Evolutionary conservation across 164 flowering plant genomes (phyloP).

Genomic region (Macadamia integrifolia): DNA sequence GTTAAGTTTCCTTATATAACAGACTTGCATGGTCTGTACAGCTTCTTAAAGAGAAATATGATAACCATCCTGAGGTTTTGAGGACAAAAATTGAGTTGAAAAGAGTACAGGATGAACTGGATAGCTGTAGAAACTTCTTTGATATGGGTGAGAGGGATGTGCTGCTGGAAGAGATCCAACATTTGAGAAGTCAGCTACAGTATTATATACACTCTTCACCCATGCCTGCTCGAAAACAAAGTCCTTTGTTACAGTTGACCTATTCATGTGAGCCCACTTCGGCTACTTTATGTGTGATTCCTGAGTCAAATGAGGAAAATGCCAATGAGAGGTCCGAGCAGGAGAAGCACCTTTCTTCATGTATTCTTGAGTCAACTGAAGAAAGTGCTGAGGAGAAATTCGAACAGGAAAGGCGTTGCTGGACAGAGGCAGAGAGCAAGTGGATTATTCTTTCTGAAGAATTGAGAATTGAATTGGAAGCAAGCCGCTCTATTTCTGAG

Average conservation of each 20-base stretch:
- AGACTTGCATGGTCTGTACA: slow-evolving; percentile 23
- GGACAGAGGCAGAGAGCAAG: slow-evolving; percentile 83
- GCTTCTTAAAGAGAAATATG: slow-evolving; percentile 82
- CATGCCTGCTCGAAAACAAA: slow-evolving; percentile 31
- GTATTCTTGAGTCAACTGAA: slow-evolving; percentile 13
- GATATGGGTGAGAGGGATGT: slow-evolving; percentile 92
- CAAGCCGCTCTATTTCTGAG: slow-evolving; percentile 44
- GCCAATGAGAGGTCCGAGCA: not conserved
- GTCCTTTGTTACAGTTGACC: slow-evolving; percentile 51
- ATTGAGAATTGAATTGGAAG: slow-evolving; percentile 65
- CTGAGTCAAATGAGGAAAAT: slow-evolving; percentile 24
- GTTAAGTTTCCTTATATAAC: not conserved
- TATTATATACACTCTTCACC: slow-evolving; percentile 54
- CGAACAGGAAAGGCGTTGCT: slow-evolving; percentile 65
- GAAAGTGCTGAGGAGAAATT: slow-evolving; percentile 50
- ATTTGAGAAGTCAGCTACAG: slow-evolving; percentile 76
- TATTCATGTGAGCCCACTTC: slow-evolving; percentile 46
- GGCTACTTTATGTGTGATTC: slow-evolving; percentile 38
- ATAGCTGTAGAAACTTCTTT: slow-evolving; percentile 57
- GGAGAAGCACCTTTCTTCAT: not conserved
- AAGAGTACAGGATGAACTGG: slow-evolving; percentile 76
- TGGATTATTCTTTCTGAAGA: slow-evolving; percentile 91
- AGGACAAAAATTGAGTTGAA: slow-evolving; percentile 63
- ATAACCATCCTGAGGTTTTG: slow-evolving; percentile 80
- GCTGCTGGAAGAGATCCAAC: slow-evolving; percentile 83